Conservation (phyloP, 164 flowering plant species). For the Echeveria elegans region DNA sequence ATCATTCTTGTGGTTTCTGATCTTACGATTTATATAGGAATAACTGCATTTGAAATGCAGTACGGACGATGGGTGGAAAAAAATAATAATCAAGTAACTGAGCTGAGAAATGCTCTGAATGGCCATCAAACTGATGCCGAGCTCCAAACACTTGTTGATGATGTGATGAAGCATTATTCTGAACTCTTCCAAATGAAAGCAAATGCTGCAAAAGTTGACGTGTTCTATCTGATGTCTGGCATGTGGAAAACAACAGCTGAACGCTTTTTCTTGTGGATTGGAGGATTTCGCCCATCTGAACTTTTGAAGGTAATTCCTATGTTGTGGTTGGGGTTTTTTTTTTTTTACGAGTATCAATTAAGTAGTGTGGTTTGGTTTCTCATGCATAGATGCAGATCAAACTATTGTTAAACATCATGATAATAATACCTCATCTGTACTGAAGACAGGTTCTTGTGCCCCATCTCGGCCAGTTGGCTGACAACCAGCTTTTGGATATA, state of each 20-base stretch:
- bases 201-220: slow-evolving; percentile 69
- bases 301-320: slow-evolving; percentile 59
- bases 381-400: not conserved
- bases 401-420: not conserved
- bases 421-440: not conserved
- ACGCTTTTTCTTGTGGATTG: slow-evolving; percentile 86
- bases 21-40: slow-evolving; percentile 32
- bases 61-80: slow-evolving; percentile 84
- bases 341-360: not conserved
- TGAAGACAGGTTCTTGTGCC: slow-evolving; percentile 60
- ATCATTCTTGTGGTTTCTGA: not conserved
- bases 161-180: slow-evolving; percentile 59
- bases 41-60: slow-evolving; percentile 68
- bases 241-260: slow-evolving; percentile 88
- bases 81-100: slow-evolving; percentile 45
- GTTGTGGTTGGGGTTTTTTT: not conserved
- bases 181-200: slow-evolving; percentile 76
- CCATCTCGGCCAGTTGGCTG: slow-evolving; percentile 62
- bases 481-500: slow-evolving; percentile 46
- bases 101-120: slow-evolving; percentile 59
- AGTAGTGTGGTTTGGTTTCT: not conserved
- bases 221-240: slow-evolving; percentile 81
- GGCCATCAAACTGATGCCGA: slow-evolving; percentile 44
- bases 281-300: slow-evolving; percentile 96
- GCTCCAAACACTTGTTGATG: slow-evolving; percentile 54